These are phyloP conservation scores for Russula lepida DNA, from an alignment of 768 basidiomycete genomes.

Conservation along the genomic window DNA sequence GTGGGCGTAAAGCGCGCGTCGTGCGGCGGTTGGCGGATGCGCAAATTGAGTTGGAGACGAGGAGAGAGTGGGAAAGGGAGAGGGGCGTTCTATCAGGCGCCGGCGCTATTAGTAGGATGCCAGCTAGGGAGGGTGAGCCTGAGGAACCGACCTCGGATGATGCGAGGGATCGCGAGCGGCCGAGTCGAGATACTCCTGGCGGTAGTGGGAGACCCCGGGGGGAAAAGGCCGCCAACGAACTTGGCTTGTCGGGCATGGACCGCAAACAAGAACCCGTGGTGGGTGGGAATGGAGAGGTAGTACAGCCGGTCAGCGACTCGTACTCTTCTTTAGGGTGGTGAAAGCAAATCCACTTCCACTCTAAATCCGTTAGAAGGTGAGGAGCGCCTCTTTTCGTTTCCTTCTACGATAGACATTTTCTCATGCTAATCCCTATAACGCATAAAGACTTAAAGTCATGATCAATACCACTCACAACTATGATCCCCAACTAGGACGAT, in stretches of 20 bases:
- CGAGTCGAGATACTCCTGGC: background rate
- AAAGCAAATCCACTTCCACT: background rate
- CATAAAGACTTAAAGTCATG: background rate
- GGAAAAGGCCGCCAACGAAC: background rate
- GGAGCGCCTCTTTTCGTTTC: background rate
- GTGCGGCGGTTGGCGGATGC: conserved; percentile 14
- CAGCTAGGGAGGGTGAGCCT: background rate
- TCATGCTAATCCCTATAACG: background rate
- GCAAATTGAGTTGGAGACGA: conserved; percentile 21
- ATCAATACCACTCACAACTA: background rate
- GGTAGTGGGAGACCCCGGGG: background rate
- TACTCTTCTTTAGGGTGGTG: conserved; percentile 3
- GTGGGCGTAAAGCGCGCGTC: conserved; percentile 13
- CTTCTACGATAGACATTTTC: background rate
- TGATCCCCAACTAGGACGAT: background rate
- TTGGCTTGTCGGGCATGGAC: conserved; percentile 11
- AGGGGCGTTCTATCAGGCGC: background rate
- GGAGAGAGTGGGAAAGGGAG: background rate
- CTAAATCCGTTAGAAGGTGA: background rate
- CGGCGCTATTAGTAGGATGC: background rate
- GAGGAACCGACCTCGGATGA: background rate
- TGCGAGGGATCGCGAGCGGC: background rate
- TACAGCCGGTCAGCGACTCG: background rate
- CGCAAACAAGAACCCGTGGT: background rate
- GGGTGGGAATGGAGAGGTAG: background rate